Evolutionary conservation across 768 basidiomycete species (phyloP).

Genomic region (Pleurotus platypus): DNA sequence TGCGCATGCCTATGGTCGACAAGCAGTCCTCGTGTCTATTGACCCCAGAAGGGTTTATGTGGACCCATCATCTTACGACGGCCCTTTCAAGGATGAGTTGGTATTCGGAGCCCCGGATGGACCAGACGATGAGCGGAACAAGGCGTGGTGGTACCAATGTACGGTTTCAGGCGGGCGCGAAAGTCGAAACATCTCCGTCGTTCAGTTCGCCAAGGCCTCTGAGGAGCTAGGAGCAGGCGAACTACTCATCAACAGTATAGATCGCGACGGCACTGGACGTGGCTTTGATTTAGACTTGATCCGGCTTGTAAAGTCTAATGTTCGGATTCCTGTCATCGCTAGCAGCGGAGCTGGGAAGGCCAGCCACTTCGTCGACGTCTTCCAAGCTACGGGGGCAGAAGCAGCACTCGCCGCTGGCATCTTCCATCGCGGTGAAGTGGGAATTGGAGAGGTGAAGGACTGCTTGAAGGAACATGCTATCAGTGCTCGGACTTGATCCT

Average conservation of each 20-base stretch:
- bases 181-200: constrained; percentile 75
- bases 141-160: constrained; percentile 99
- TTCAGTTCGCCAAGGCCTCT: constrained; percentile 89
- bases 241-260: constrained; percentile 92
- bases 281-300: constrained; percentile 91
- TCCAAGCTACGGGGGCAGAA: constrained; percentile 74
- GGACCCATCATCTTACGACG: constrained; percentile 59
- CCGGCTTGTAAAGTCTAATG: constrained; percentile 66
- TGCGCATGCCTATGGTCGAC: constrained; percentile 84
- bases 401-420: constrained; percentile 96
- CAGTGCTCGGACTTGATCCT: constrained; percentile 37
- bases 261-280: constrained; percentile 88
- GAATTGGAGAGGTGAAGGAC: constrained; percentile 76
- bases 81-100: constrained; percentile 64
- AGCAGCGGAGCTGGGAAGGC: constrained; percentile 87
- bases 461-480: constrained; percentile 43
- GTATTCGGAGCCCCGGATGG: constrained; percentile 42
- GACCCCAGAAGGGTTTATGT: constrained; percentile 90
- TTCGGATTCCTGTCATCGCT: constrained; percentile 90
- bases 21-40: constrained; percentile 96
- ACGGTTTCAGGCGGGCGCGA: constrained; percentile 94
- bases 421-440: constrained; percentile 89
- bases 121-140: constrained; percentile 56
- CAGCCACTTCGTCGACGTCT: constrained; percentile 87
- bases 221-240: constrained; percentile 93